These are phyloP conservation scores for Ormosia semicastrata DNA, from an alignment of 306 rosid species.

Conservation along the genomic window DNA sequence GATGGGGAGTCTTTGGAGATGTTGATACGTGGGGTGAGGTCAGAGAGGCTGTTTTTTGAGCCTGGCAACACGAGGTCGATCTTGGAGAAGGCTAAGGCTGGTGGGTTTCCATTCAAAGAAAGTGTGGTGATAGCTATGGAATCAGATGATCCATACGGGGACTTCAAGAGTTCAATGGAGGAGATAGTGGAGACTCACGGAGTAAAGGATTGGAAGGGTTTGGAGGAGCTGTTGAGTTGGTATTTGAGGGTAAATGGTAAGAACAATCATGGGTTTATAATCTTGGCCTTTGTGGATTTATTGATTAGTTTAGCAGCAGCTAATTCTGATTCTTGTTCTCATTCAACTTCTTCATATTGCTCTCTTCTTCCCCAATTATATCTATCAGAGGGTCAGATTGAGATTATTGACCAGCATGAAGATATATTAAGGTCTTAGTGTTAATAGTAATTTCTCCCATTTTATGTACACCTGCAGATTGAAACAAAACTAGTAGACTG, in stretches of 20 bases:
- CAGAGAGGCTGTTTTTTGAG: constrained; percentile 79
- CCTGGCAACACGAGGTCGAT: constrained; percentile 64
- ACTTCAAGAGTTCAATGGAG: constrained; percentile 79
- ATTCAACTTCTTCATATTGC: constrained; percentile 36
- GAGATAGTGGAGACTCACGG: constrained; percentile 81
- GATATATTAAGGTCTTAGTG: constrained; percentile 19
- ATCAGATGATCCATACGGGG: constrained; percentile 67
- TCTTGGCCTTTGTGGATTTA: constrained; percentile 79
- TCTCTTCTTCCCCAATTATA: constrained; percentile 44
- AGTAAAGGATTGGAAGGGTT: constrained; percentile 67
- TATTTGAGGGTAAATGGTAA: constrained; percentile 63
- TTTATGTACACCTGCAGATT: constrained; percentile 27
- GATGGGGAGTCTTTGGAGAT: constrained; percentile 52
- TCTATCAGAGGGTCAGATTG: constrained; percentile 19
- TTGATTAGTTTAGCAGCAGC: constrained; percentile 31
- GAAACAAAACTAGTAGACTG: constrained; percentile 8
- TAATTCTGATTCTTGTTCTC: constrained; percentile 18
- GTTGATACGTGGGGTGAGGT: constrained; percentile 56
- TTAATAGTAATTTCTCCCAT: neutral
- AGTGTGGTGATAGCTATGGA: constrained; percentile 70
- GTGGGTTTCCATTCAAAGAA: constrained; percentile 46
- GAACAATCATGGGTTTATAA: constrained; percentile 66
- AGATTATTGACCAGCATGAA: constrained; percentile 30
- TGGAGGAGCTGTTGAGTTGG: constrained; percentile 69
- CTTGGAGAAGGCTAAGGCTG: constrained; percentile 38